These are phyloP conservation scores for carrot (Daucus carota) DNA, from an alignment of 129 eudicot genomes.

Conservation along the genomic window DH1_v3.0 NC_030385.2:46884501-46885000, in stretches of 20 bases:
- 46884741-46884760: background rate
- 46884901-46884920: background rate
- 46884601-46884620: background rate
- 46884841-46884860: background rate
- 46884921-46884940: background rate
- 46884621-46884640: background rate
- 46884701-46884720: background rate
- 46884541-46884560: conserved; percentile 2
- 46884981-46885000: background rate
- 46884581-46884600: background rate
- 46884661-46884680: background rate
- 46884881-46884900: background rate
- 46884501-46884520: background rate
- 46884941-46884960: background rate
- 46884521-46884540: background rate
- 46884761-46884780: background rate
- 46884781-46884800: background rate
- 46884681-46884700: background rate
- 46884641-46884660: background rate
- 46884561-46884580: conserved; percentile 1
- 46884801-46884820: background rate
- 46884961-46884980: background rate
- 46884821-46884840: background rate
- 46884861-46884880: background rate
- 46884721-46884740: background rate